Conservation (phyloP, 805 yeast genomes). For the Huiozyma naganishii region DNA sequence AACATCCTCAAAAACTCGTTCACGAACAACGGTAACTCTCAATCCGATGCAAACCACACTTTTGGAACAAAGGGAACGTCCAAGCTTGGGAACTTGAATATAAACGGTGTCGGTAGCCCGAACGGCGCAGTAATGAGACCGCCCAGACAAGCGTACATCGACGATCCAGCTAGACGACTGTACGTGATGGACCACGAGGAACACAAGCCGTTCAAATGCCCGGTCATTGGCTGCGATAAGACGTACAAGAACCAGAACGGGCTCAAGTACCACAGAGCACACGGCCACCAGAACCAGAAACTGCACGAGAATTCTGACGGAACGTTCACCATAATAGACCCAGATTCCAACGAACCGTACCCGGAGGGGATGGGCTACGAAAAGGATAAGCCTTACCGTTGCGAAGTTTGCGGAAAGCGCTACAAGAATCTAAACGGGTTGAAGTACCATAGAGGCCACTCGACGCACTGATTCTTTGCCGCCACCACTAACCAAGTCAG, state of each 20-base stretch:
- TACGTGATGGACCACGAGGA: conserved; percentile 89
- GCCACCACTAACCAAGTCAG: too few relatives aligned
- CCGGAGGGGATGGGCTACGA: conserved; percentile 92
- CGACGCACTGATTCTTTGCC: conserved; percentile 57
- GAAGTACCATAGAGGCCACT: conserved; percentile 94
- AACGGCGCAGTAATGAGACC: neutral
- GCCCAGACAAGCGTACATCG: conserved; percentile 55
- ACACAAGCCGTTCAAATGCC: conserved; percentile 92
- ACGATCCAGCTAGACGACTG: conserved; percentile 91
- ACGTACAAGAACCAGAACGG: conserved; percentile 97
- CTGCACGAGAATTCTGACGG: conserved; percentile 88
- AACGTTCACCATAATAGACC: conserved; percentile 83
- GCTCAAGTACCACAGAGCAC: conserved; percentile 85
- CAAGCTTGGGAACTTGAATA: neutral
- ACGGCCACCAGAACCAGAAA: conserved; percentile 95
- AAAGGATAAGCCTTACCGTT: conserved; percentile 94
- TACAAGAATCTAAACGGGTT: conserved; percentile 93
- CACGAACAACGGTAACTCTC: neutral
- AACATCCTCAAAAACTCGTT: neutral
- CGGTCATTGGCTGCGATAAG: conserved; percentile 96
- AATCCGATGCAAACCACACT: neutral
- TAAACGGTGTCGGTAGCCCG: conserved; percentile 1
- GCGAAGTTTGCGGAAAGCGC: conserved; percentile 96
- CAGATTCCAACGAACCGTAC: conserved; percentile 77
- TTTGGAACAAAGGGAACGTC: neutral